Base-by-base conservation (phyloP, 805 yeast genomes). In the Nakazawaea wyomingensis region DNA sequence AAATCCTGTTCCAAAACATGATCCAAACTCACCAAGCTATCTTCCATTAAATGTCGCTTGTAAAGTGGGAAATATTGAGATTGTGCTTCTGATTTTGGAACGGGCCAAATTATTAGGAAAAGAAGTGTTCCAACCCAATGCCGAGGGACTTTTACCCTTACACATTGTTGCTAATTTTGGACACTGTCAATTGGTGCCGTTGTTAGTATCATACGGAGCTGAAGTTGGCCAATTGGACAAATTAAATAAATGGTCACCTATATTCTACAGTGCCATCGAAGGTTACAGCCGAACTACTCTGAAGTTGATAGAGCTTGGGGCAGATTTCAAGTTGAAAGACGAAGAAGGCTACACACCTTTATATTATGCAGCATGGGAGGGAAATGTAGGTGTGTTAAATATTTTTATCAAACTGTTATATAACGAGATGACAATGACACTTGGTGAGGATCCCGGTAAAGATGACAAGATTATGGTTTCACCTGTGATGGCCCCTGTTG, bases 291-390 rank as follows among this genome's bases (percentile, higher is more conserved):
- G 71, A 34, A 79, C 93, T 3, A 84, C 95, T 0, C 71, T 71
- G 48, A 85, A 78, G 38, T 69, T 93, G 45, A 74, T 93, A 16
- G 74, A 76, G 18, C 74, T 71, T 47, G 90, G 91, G 4, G 96
- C 97, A 0, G 73, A 78, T 44, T 69, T 82, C 45, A 66, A 68
- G 33, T 57, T 85, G 17, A 69, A 77, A 13, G 98, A 93, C 62
- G 93, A 84, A 47, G 85, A 86, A 47, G 85, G 88, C 4, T 74
- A 76, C 52, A 76, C 82, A 41, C 96, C 96, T 0, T 56, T 90
- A 36, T 91, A 85, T 59, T 86, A 91, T 59, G 91, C 97, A 20
- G 85, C 90, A 18, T 86, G 95, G 78, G 97, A 90, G 60, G 98
- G 99, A 19, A 91, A 89, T 55, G 79, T 88, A 22, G 74, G 70